These are phyloP conservation scores for Phytophthora pluvialis DNA, from an alignment of 352 stramenopile genomes.

Conservation along the genomic window DNA sequence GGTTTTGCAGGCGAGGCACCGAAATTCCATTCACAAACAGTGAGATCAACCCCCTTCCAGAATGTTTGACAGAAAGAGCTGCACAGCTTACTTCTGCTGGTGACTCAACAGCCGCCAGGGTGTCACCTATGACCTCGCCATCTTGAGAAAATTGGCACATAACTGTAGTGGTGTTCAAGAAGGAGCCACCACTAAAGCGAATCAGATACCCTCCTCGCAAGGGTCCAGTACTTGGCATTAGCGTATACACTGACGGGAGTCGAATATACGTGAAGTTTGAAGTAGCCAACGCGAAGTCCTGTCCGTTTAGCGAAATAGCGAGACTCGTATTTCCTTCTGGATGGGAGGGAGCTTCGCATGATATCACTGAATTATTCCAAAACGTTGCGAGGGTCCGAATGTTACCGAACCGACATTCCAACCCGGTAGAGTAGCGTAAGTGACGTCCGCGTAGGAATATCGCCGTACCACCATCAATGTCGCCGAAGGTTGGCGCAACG, in stretches of 20 bases:
- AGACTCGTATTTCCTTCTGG: constrained; percentile 37
- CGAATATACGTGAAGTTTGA: constrained; percentile 56
- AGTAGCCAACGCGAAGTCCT: constrained; percentile 49
- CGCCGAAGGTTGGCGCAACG: constrained; percentile 49
- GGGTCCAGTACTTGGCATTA: constrained; percentile 46
- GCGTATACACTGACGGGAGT: constrained; percentile 52
- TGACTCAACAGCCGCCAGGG: constrained; percentile 29
- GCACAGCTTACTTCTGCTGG: constrained; percentile 28
- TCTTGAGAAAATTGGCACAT: constrained; percentile 41
- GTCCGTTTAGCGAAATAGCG: constrained; percentile 68
- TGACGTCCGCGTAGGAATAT: constrained; percentile 69
- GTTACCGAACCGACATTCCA: constrained; percentile 67
- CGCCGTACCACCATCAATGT: constrained; percentile 56
- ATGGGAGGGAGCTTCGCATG: constrained; percentile 63
- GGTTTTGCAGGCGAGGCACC: constrained; percentile 16
- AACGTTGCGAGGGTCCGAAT: constrained; percentile 52
- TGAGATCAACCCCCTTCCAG: constrained; percentile 27
- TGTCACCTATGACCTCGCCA: background rate
- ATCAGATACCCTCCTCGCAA: constrained; percentile 42
- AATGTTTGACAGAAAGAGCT: constrained; percentile 15
- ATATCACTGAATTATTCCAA: constrained; percentile 61
- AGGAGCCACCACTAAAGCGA: constrained; percentile 39
- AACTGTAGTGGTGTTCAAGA: constrained; percentile 29
- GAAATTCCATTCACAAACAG: constrained; percentile 42
- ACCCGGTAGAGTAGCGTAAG: constrained; percentile 54